Base-by-base conservation (phyloP, 2,329 filamentous ascomycete genomes). In the Colletotrichum incanum region DNA sequence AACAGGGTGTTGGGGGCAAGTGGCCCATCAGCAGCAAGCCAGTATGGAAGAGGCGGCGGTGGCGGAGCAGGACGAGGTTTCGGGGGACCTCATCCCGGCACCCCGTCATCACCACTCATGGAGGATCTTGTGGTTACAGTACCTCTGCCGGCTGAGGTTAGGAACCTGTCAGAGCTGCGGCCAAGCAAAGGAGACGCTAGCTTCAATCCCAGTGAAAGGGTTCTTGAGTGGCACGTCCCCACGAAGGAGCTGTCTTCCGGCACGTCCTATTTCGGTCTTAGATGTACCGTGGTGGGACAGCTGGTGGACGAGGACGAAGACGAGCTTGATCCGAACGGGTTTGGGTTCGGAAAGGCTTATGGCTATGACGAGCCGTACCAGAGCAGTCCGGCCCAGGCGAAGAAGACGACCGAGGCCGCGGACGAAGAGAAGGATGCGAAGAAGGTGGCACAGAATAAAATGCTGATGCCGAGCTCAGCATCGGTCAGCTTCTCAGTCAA, bases 171-270 rank as follows among this genome's bases (percentile, higher is more conserved):
- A 6, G 95, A 98, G 78, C 88, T 98, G 66, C 90, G 94, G 67
- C 90, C 95, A 2, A 93, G 91, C 75, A 91, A 91, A 75, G 96
- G 95, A 45, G 96, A 98, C 76, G 95, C 94, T 2, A 91, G 89
- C 68, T 98, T 95, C 83, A 93, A 90, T 65, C 91, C 93, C 0
- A 91, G 91, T 2, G 94, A 94, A 62, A 88, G 88, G 58, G 81
- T 89, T 1, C 86, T 98, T 11, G 93, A 97, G 81, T 98, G 96
- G 96, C 89, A 91, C 69, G 90, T 98, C 50, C 90, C 92, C 1
- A 89, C 90, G 31, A 95, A 94, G 82, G 95, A 97, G 68, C 87
- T 95, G 2, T 88, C 90, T 0, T 87, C 89, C 1, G 88, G 93
- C 2, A 87, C 89, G 20, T 89, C 92, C 1, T 91, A 90, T 65